These are phyloP conservation scores for Aspergillus panamensis DNA, from an alignment of 495 filamentous ascomycete genomes.

Conservation along the genomic window DNA sequence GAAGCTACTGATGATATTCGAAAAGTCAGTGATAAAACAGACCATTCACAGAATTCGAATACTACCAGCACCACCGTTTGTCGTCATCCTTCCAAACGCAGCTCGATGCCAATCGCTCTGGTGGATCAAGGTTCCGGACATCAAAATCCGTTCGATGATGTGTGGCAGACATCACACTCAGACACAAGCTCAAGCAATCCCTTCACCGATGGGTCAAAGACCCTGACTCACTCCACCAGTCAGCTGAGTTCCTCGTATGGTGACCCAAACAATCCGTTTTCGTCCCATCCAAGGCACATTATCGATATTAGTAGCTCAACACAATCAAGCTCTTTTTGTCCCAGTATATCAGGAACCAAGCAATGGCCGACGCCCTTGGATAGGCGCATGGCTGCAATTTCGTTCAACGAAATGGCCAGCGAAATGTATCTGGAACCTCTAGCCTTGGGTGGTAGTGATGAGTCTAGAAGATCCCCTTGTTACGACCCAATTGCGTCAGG, in stretches of 20 bases:
- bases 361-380: conserved; percentile 22
- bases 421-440: conserved; percentile 23
- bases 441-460: conserved; percentile 6
- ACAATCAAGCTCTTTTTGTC: conserved; percentile 7
- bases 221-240: conserved; percentile 9
- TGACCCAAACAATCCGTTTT: conserved; percentile 13
- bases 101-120: conserved; percentile 21
- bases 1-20: conserved; percentile 21
- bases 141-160: conserved; percentile 20
- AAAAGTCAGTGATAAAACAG: conserved; percentile 30
- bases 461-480: not conserved
- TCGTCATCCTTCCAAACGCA: conserved; percentile 28
- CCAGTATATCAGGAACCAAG: conserved; percentile 10
- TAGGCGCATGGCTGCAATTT: conserved; percentile 19
- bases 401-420: conserved; percentile 29
- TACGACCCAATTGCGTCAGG: not conserved
- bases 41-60: conserved; percentile 30
- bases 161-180: conserved; percentile 9
- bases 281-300: conserved; percentile 1
- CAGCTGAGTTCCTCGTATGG: conserved; percentile 16
- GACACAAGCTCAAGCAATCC: conserved; percentile 23
- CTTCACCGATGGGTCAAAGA: conserved; percentile 21
- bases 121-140: conserved; percentile 7
- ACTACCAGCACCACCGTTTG: conserved; percentile 31
- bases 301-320: conserved; percentile 11